phyloP scores from a whole-genome alignment of 2,329 filamentous ascomycete genomes.

The Pleurostoma richardsiae region DNA sequence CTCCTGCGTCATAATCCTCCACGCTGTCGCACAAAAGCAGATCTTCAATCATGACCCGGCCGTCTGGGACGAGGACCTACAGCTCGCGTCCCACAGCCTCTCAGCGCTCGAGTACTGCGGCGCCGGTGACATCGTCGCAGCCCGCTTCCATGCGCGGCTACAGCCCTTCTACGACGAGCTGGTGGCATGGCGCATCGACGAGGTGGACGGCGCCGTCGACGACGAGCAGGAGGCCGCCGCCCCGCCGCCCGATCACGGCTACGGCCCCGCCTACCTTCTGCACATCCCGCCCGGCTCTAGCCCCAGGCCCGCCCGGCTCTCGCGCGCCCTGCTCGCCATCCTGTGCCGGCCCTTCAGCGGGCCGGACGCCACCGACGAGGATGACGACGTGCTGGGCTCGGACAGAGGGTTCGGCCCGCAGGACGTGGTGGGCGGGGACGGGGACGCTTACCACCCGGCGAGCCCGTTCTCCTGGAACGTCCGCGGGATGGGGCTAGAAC shows the following conservation, averaged over 20 bases:
- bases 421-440: neutral
- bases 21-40: constrained; percentile 21
- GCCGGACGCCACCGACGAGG: neutral
- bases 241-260: too few species aligned
- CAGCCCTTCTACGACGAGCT: constrained; percentile 1
- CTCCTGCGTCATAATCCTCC: constrained; percentile 20
- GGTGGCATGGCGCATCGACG: neutral
- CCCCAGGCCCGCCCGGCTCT: neutral
- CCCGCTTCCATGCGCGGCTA: constrained; percentile 8
- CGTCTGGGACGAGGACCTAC: constrained; percentile 18
- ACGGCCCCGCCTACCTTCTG: constrained; percentile 1
- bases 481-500: too few species aligned
- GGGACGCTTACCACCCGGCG: neutral
- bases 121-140: constrained; percentile 3
- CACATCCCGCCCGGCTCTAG: constrained; percentile 3
- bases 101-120: constrained; percentile 7
- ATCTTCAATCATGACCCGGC: constrained; percentile 14
- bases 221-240: too few species aligned
- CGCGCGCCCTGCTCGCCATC: constrained; percentile 8
- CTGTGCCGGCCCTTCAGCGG: constrained; percentile 10
- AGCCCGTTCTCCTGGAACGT: constrained; percentile 9
- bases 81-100: constrained; percentile 16
- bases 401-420: neutral
- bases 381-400: neutral
- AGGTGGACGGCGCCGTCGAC: too few species aligned